Base-by-base conservation (phyloP, 106 monocot genomes). In the Iris macrosiphon region DNA sequence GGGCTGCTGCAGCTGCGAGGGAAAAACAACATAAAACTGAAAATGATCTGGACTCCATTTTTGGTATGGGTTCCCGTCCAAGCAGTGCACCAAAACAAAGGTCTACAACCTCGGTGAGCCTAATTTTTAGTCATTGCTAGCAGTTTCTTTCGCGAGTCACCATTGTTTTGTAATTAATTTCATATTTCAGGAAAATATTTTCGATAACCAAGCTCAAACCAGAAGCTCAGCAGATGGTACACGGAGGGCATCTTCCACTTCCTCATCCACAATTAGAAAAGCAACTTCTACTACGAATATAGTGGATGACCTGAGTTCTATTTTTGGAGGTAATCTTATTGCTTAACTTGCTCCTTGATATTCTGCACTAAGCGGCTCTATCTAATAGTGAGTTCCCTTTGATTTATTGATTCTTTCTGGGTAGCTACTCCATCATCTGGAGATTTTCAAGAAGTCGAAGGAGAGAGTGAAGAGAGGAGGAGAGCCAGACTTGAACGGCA, bases 391-490 rank as follows among this genome's bases (percentile, higher is more conserved):
- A 18, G 16, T 38, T 25, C 43, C n/a, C 13, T 1, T 23, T 28
- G 40, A 3, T 16, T 28, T 21, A 50, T 28, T 16, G 16, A 34
- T 26, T 59, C 25, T 52, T 58, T 66, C 44, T 25, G 50, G 37
- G 58, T 47, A 89, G 81, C 66, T 45, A 32, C 79, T 41, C 32
- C 74, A 57, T 76, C 88, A 42, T 76, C 73, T 58, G 82, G 72
- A 72, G 89, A 78, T 57, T 90, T 96, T 82, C 90, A 82, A 80
- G 96, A 96, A 61, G 74, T 86, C 57, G 79, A 86, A n/a, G 89
- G 96, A 20, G 96, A 96, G 62, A 63, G 45, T 72, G 86, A 86
- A 67, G 90, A 96, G 51, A 96, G 96, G 67, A 82, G 83, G 65
- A 70, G 69, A 48, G 89, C 96, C 26, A 82, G 89, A 75, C 55